Base-by-base conservation (phyloP, 2,329 filamentous ascomycete species). In the Trichoderma arundinaceum region DNA sequence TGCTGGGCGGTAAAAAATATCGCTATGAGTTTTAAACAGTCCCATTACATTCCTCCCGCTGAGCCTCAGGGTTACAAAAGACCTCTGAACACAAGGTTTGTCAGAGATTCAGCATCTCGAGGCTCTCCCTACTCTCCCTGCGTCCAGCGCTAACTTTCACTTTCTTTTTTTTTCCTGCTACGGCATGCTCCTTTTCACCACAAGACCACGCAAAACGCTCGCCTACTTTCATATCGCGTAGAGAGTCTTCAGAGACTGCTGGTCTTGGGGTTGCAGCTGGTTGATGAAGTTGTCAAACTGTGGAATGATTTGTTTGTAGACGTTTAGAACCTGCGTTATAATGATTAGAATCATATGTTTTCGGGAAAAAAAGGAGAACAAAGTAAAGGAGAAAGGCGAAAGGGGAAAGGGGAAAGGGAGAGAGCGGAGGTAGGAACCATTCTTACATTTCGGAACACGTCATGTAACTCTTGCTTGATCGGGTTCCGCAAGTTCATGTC, bases 371-470 rank as follows among this genome's bases (percentile, higher is more conserved):
- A 10, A 46, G 2, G 15, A 12, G 22, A 19, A 8, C 10, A 22
- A 39, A 7, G 2, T 0, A 8, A 19, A 32, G 44, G 43, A 49
- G n/a, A 4, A 28, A 28, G 2, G 22, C 48, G 32, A 8, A 32
- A 32, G 12, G 13, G 32, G 6, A 38, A 19, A 53, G 7, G 33
- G 15, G 10, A 41, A 22, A 41, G 7, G 13, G 4, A 54, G 7
- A 13, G 35, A 28, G 4, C 2, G 9, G 44, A 13, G 33, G 0
- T 12, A 1, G 17, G 52, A 7, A 2, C 2, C 15, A 59, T 44
- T 58, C 87, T 81, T 77, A 94, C 92, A 78, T 90, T 87, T 74
- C 92, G 88, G 77, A 96, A 96, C 44, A 89, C 87, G 62, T 87
- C 84, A 65, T 90, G 86, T 61, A 92, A 81, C 66, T 89, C 87